Conservation (phyloP, 768 basidiomycete species). For the Podaxis pistillaris region DNA sequence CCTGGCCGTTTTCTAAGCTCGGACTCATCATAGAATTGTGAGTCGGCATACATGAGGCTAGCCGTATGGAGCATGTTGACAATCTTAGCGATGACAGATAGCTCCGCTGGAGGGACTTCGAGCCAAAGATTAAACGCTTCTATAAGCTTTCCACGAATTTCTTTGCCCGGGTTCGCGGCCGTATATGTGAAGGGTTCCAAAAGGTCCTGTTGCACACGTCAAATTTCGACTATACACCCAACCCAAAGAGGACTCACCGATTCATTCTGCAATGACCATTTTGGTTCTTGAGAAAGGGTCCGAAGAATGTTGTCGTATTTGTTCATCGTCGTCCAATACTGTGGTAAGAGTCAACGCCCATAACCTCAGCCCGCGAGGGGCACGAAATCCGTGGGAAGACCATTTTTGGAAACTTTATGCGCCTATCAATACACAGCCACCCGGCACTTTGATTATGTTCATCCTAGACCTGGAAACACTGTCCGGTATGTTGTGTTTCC, state of each 20-base stretch:
- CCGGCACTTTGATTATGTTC: slow-evolving; percentile 4
- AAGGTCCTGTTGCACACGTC: neutral
- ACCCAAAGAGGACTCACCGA: slow-evolving; percentile 21
- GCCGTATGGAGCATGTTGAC: slow-evolving; percentile 96
- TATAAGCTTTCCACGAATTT: slow-evolving; percentile 83
- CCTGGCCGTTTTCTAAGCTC: slow-evolving; percentile 39
- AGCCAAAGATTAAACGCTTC: slow-evolving; percentile 95
- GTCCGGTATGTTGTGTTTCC: neutral
- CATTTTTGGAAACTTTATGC: neutral
- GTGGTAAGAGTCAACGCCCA: neutral
- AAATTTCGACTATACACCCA: neutral
- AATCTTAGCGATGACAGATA: slow-evolving; percentile 72
- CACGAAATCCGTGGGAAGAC: too few species aligned
- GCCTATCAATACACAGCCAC: slow-evolving; percentile 9
- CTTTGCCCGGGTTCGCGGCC: slow-evolving; percentile 85
- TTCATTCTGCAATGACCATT: slow-evolving; percentile 37
- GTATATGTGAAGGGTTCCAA: slow-evolving; percentile 89
- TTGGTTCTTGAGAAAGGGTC: slow-evolving; percentile 28
- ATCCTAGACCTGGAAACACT: neutral
- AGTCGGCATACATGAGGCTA: slow-evolving; percentile 70
- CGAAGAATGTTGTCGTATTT: slow-evolving; percentile 41
- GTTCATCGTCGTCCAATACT: slow-evolving; percentile 20
- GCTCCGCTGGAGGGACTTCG: slow-evolving; percentile 68
- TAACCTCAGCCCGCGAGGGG: neutral
- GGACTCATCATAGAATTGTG: neutral